Base-by-base conservation (phyloP, 1,284 basidiomycete species). In the Sporisorium exsertum region DNA sequence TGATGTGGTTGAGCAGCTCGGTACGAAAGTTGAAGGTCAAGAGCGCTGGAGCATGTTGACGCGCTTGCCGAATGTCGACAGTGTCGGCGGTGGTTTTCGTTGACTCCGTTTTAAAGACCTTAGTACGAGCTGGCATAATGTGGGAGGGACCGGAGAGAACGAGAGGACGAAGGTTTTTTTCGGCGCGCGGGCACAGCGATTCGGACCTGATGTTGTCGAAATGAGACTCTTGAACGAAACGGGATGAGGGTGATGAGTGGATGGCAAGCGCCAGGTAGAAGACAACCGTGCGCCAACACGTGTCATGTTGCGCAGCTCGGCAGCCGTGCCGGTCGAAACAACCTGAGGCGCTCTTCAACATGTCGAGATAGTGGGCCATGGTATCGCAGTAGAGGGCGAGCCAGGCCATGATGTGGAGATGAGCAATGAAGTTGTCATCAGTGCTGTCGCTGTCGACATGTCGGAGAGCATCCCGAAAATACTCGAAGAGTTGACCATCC, bases 361-460 rank as follows among this genome's bases (percentile, higher is more conserved):
- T 18, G 12, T n/a, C 27, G 26, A 55, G 27, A 27, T 55, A 55
- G 26, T 43, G 20, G 16, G 26, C 24, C 18, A 43, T 43, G 18
- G 40, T 55, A 5, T 55, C 16, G 53, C 53, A 55, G 53, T 55
- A 55, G 37, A 43, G 15, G 37, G 37, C 15, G 5, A 55, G 53
- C 53, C 53, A 55, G 10, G 53, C 24, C 26, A 55, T 13, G 40
- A 55, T 32, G 42, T 15, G 40, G 20, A 55, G 40, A n/a, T 55
- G 53, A 4, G 53, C 53, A 40, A n/a, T 4, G 15, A 40, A 4
- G 4, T 40, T 40, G 16, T 50, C 29, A 37, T 9, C 6, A 15
- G 6, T 15, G 8, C 7, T 37, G 5, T 40, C 3, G 2, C 18
- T 40, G 37, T 8, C 4, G 37, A n/a, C 18, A 16, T n/a, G 18